Evolutionary conservation across 164 flowering plant genomes (phyloP), one percentile per base, ranked within the genome.

Genomic region (Magnolia kwangsiensis): DNA sequence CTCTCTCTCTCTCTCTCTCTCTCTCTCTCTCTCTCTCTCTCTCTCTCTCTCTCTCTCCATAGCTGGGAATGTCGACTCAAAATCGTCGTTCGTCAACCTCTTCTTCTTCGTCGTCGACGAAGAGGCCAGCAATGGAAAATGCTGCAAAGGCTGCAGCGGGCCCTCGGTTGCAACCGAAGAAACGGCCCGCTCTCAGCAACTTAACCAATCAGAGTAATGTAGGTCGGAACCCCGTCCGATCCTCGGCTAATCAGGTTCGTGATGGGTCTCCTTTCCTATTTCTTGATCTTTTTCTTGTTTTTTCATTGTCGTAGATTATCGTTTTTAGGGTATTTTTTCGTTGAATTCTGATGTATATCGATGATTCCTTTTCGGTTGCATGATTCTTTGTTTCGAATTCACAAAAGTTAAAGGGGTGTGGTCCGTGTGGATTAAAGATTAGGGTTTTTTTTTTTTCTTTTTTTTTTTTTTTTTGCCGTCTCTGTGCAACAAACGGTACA

Each of bases 171-270:
- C 79, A 83, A 71, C 79, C 78, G 5, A 83, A 80, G 85, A 83
- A 80, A 59, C 76, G 85, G 31, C 78, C 82, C 4, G 83, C 85
- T 71, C 81, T 83, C 37, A 49, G 55, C 63, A 83, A 80, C 76
- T 20, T 83, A 14, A 83, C 85, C 8, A 83, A 83, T 74, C 76
- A 80, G 11, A 51, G 11, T 61, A 70, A 65, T 59, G 72, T 19
- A 1, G 37, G 73, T 67, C 76, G 73, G n/a, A 73, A 67, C 68
- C 27, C 74, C 58, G 51, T 65, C 31, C 74, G 76, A 21, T 59
- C 66, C 18, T 18, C 55, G 63, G 83, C 76, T 72, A 67, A 67
- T 59, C 78, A 75, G 83, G 83, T 81, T 7, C 24, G 50, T 18
- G 71, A 37, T 37, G 45, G 6, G 45, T 37, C 45, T 37, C 45